Evolutionary conservation across 176 grass and related monocot species (phyloP).

Genomic region (Eleusine coracana): DNA sequence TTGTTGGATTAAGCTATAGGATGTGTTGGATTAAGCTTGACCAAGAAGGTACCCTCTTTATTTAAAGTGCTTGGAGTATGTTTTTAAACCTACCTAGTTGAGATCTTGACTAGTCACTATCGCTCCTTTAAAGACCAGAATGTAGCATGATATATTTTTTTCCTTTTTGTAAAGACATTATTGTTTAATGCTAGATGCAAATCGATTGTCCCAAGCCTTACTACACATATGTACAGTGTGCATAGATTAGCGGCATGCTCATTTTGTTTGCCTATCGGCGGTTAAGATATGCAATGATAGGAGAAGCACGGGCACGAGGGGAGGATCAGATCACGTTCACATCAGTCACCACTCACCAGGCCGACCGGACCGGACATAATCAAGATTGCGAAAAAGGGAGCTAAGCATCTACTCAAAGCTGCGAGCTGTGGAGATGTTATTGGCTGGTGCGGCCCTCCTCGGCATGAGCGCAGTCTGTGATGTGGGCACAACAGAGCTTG

Average conservation of each 20-base stretch:
- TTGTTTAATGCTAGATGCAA: neutral
- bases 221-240: no score
- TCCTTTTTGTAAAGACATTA: neutral
- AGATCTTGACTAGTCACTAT: constrained; percentile 43
- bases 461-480: neutral
- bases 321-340: constrained; percentile 21
- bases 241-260: no score
- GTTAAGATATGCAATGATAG: constrained; percentile 3
- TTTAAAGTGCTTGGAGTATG: constrained; percentile 17
- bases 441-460: constrained; percentile 9
- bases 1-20: neutral
- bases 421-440: constrained; percentile 2
- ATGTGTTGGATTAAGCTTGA: neutral
- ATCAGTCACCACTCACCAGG: neutral
- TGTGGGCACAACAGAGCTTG: neutral
- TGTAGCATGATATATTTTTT: neutral
- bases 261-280: no score
- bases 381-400: neutral
- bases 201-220: neutral
- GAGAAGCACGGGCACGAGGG: constrained; percentile 12
- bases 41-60: neutral
- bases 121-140: constrained; percentile 2
- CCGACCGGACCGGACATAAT: neutral
- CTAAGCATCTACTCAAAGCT: constrained; percentile 2
- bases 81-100: constrained; percentile 7